Percentiles rank a stretch among this genome's conserved stretches.
phyloP scores from a whole-genome alignment of 495 filamentous ascomycete species.

The Xylaria longipes region DNA sequence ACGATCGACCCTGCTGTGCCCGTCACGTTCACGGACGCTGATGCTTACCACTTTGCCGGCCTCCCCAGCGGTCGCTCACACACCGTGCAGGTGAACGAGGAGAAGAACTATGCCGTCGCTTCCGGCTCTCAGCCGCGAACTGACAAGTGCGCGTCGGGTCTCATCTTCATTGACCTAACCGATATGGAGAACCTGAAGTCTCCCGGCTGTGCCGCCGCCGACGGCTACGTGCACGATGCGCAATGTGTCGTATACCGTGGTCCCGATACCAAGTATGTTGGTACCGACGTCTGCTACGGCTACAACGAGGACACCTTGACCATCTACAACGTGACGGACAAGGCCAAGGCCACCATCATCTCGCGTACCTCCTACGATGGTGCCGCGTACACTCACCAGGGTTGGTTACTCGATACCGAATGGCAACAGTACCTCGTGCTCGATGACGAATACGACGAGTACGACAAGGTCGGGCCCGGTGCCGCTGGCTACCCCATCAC shows the following conservation, averaged over 20 bases:
- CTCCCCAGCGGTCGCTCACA: conserved; percentile 57
- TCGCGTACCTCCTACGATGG: conserved; percentile 64
- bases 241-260: conserved; percentile 66
- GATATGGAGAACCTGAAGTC: conserved; percentile 56
- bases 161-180: conserved; percentile 62
- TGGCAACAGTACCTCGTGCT: conserved; percentile 62
- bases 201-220: conserved; percentile 58
- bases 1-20: conserved; percentile 37
- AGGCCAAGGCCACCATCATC: conserved; percentile 54
- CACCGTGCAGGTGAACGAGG: conserved; percentile 61
- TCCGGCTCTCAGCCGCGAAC: conserved; percentile 56
- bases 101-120: conserved; percentile 57
- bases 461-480: conserved; percentile 52
- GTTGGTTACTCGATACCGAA: conserved; percentile 61
- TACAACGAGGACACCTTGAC: conserved; percentile 61
- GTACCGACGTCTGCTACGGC: conserved; percentile 65
- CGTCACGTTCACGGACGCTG: conserved; percentile 42
- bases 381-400: conserved; percentile 66
- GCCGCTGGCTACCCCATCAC: conserved; percentile 54
- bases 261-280: conserved; percentile 58
- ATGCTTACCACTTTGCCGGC: conserved; percentile 47
- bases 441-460: conserved; percentile 68
- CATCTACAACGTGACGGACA: conserved; percentile 65
- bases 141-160: conserved; percentile 53
- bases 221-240: conserved; percentile 68